Evolutionary conservation across 129 eudicot genomes (phyloP).

Genomic region (Flaveria robusta): DNA sequence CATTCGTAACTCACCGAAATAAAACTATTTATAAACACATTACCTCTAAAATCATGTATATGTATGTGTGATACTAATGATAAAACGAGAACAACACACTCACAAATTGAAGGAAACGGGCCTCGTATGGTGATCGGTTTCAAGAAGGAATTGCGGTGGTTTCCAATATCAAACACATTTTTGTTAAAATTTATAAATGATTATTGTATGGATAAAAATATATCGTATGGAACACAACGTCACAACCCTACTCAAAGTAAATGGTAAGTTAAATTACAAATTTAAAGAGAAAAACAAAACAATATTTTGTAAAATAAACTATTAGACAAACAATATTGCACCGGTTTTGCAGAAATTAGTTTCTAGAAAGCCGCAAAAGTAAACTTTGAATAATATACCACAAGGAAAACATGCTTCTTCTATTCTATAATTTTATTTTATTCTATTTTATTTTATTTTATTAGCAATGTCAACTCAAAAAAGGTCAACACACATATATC

Average conservation of each 20-base stretch:
- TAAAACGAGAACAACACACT: too few species aligned
- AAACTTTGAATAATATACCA: background rate
- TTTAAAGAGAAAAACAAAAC: background rate
- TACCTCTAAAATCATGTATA: too few species aligned
- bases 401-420: background rate
- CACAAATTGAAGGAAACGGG: too few species aligned
- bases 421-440: background rate
- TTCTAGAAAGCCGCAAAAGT: conserved; percentile 9
- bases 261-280: background rate
- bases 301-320: background rate
- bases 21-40: too few species aligned
- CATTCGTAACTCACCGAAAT: too few species aligned
- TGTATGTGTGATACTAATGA: too few species aligned
- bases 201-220: background rate
- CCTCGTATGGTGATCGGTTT: too few species aligned
- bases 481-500: background rate
- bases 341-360: background rate
- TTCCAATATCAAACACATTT: too few species aligned
- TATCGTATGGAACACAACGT: background rate
- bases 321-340: background rate
- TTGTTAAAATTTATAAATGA: background rate
- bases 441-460: background rate
- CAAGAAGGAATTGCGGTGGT: too few species aligned
- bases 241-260: background rate
- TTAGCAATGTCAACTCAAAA: background rate